Evolutionary conservation across 140 eudicot genomes (phyloP), one percentile per base, ranked within the genome.

Genomic region (Anethum foeniculum): DNA sequence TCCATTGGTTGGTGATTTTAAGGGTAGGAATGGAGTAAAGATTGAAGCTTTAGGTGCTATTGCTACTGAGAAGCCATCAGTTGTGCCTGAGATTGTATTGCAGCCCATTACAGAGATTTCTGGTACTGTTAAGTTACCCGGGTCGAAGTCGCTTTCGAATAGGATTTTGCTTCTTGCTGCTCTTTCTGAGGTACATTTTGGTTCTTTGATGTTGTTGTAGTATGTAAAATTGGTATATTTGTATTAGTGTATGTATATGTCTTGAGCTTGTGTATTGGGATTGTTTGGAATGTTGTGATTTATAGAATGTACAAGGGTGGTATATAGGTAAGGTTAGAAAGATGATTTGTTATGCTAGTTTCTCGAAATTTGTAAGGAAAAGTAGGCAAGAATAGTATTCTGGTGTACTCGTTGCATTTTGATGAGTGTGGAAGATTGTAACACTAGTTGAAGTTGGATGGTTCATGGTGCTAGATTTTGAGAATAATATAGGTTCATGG

Each of bases 151-250:
- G 25, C 86, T 95, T 32, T 94, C 99, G 49, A 94, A 94, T 88
- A 93, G 97, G 82, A 92, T 92, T 83, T 92, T 94, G 36, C 92
- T 95, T 14, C 92, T 95, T 34, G 97, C 99, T 86, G 97, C 99
- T 32, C 92, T 95, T 8, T 81, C 99, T 83, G 92, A 95, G 97
- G 99, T 92, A 83, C 3, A 27, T 80, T 75, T 0, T 3, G 62
- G 71, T 77, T 52, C 16, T 47, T 6, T 27, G 64, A 8, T 71
- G 8, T 11, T 15, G 23, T 43, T 62, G 36, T 25, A 23, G 36
- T 2, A 0, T 62, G 0, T 62, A 11, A 25, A 34, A 11, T 25
- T 62, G 32, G 36, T 60, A 3, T 60, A 25, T 60, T 14, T 46
- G 49, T 46, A 11, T 34, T 46, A 11, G 49, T 60, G 25, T 60